Evolutionary conservation across 2,329 filamentous ascomycete genomes (phyloP), one percentile per base, ranked within the genome.

Genomic region (Paraconiothyrium brasiliense): DNA sequence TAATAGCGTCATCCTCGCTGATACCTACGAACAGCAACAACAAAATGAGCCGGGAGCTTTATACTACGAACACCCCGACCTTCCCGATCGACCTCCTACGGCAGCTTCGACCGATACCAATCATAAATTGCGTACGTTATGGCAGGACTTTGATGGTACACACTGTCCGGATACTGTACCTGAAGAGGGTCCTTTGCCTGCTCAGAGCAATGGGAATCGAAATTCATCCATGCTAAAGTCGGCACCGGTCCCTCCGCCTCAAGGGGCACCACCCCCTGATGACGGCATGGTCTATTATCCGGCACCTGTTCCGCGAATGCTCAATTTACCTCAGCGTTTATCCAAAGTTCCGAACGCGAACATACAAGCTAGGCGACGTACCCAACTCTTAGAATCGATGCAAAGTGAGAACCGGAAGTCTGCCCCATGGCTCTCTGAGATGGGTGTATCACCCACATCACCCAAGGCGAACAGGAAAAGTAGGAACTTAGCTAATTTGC

Each of bases 231-330:
- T 75, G 79, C 87, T 71, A 84, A 89, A 71, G 37, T 51, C 67
- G 2, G 57, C 70, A 9, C 65, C 70, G 35, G 63, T 72, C 27
- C 59, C 64, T 4, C 67, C 67, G 4, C 62, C 66, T 0, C 64
- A 69, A 30, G 74, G 64, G 13, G 68, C 66, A 6, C 87, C 87
- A 1, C 82, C 85, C 30, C 90, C 90, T 1, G 90, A 88, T 4
- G 88, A 94, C 67, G 84, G 89, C 69, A 97, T 98, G 92, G 88
- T 97, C 10, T 98, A 90, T 79, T 99, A 99, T 76, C 95, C 95
- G 14, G 95, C 95, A 3, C 94, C 93, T 1, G 95, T 99, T 2
- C 95, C 95, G 3, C 90, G 91, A 64, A 94, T 97, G 89, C 85
- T 99, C 60, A 98, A 97, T 71, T 82, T 99, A 13, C 95, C 95